Percentiles rank a stretch among this genome's conserved stretches.
Evolutionary conservation across 257 asterid genomes (phyloP).

Genomic region (Fraxinus anomala): DNA sequence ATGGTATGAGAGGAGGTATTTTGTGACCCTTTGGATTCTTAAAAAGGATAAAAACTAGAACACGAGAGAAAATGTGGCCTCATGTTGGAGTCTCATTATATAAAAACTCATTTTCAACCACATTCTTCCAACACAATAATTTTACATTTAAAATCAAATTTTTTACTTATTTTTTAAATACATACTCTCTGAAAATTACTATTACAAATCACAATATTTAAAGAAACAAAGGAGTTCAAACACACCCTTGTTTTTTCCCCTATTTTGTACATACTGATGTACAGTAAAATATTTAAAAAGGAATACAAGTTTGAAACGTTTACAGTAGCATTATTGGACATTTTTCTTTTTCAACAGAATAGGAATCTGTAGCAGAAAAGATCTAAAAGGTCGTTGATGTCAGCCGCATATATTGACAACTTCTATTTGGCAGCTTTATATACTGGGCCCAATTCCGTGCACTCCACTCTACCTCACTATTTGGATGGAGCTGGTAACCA

Average conservation of each 20-base stretch:
- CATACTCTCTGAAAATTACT: too few species aligned
- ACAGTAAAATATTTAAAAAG: background rate
- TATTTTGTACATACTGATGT: background rate
- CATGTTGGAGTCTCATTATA: too few species aligned
- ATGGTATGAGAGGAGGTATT: background rate
- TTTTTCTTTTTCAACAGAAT: background rate
- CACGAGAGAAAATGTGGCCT: background rate
- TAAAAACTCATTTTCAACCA: too few species aligned
- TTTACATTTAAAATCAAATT: too few species aligned
- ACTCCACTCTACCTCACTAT: background rate
- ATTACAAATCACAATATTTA: too few species aligned
- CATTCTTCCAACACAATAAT: too few species aligned
- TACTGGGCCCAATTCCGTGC: background rate
- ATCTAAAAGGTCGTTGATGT: background rate
- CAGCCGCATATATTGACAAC: slow-evolving; percentile 20
- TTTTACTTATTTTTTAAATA: too few species aligned
- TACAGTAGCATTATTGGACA: background rate
- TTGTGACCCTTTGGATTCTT: background rate
- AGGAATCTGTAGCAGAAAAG: background rate
- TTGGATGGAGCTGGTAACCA: background rate
- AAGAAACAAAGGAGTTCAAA: too few species aligned
- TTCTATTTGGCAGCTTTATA: background rate
- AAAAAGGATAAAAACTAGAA: background rate
- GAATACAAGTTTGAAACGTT: slow-evolving; percentile 19
- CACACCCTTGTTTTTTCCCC: background rate